phyloP scores from a whole-genome alignment of 768 basidiomycete genomes.

The Psilocybe subaeruginosa region DNA sequence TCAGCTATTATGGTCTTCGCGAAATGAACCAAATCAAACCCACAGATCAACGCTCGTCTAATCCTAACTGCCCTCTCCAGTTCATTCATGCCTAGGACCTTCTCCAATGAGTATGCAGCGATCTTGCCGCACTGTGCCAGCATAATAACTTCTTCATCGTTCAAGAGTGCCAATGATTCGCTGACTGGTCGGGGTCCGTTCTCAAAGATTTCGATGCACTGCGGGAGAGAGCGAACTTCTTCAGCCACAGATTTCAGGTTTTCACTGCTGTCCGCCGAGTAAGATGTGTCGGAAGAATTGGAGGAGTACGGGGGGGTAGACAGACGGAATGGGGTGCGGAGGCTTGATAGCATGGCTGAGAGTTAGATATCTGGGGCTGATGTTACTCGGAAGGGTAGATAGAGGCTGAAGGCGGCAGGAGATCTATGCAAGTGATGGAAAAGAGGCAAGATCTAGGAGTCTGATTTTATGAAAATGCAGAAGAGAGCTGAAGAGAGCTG shows the following conservation, averaged over 20 bases:
- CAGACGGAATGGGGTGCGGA: neutral
- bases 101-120: neutral
- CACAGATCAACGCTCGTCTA: neutral
- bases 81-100: neutral
- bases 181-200: neutral
- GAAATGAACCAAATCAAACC: neutral
- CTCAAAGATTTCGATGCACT: conserved; percentile 1
- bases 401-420: too few relatives aligned
- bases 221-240: neutral
- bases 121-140: neutral
- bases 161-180: neutral
- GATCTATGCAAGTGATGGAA: too few relatives aligned
- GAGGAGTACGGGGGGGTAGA: neutral
- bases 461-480: neutral
- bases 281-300: neutral
- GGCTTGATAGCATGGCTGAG: too few relatives aligned
- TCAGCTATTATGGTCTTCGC: neutral
- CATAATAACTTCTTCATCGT: conserved; percentile 1
- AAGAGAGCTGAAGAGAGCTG: neutral
- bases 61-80: neutral
- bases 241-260: neutral
- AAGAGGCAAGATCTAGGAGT: neutral
- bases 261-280: neutral
- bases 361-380: neutral
- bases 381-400: neutral